Evolutionary conservation across 73 alveolate species (phyloP).

Genomic region (Symbiodinium natans): DNA sequence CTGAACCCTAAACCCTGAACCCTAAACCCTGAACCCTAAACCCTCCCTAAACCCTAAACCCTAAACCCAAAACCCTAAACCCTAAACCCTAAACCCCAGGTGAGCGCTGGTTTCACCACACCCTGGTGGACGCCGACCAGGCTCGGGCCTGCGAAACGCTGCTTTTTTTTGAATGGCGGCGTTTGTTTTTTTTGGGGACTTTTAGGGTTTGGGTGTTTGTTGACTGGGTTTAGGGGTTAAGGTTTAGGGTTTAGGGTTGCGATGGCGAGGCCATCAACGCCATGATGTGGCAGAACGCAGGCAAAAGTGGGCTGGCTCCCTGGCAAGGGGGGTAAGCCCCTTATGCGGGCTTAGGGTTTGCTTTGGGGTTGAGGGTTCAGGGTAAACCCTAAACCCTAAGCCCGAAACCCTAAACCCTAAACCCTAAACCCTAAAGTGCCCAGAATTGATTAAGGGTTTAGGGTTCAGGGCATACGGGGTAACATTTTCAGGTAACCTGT

Average conservation of each 20-base stretch:
- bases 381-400: not conserved
- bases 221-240: not conserved
- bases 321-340: too few species aligned
- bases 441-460: too few species aligned
- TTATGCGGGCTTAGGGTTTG: not conserved
- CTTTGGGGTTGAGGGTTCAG: not conserved
- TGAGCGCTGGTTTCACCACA: conserved; percentile 81
- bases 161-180: too few species aligned
- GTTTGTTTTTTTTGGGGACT: not conserved
- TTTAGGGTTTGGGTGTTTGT: too few species aligned
- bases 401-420: not conserved
- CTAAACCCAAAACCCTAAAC: not conserved
- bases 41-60: too few species aligned
- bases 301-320: conserved; percentile 54
- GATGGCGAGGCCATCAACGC: conserved; percentile 55
- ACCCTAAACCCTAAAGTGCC: not conserved
- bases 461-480: too few species aligned
- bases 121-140: conserved; percentile 85
- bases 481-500: too few species aligned
- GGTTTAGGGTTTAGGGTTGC: not conserved
- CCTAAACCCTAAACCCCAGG: not conserved
- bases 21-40: not conserved
- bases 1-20: not conserved
- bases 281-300: conserved; percentile 93
- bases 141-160: not conserved